Percentiles rank a stretch among this genome's conserved stretches.
phyloP scores from a whole-genome alignment of 257 asterid species.

The Hygrophila difformis region DNA sequence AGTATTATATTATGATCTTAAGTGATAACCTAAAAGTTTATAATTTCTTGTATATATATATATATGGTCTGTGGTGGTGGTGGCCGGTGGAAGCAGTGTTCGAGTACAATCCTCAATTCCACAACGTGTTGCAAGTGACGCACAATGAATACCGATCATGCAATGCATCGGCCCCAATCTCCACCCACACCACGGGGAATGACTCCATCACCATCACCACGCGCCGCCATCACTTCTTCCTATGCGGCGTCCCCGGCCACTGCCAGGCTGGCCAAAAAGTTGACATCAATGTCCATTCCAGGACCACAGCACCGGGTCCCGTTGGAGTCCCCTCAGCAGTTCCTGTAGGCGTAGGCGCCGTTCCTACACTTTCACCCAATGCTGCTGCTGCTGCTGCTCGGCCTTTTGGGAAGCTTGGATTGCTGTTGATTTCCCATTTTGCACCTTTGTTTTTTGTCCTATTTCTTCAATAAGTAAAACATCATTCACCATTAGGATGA shows the following conservation, averaged over 20 bases:
- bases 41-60: no score
- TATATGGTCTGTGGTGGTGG: no score
- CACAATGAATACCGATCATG: conserved; percentile 53
- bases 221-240: conserved; percentile 68
- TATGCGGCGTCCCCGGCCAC: conserved; percentile 81
- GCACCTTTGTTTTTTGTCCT: conserved; percentile 16
- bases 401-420: conserved; percentile 15
- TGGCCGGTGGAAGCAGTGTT: no score
- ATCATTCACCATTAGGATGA: neutral
- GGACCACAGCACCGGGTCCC: conserved; percentile 32
- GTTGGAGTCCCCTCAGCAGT: conserved; percentile 25
- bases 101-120: conserved; percentile 67
- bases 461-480: neutral
- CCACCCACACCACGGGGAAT: conserved; percentile 72
- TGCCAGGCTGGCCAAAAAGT: conserved; percentile 82
- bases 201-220: conserved; percentile 54
- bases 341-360: conserved; percentile 20
- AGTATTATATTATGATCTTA: no score
- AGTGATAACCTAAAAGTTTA: no score
- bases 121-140: conserved; percentile 78
- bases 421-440: conserved; percentile 16
- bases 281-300: conserved; percentile 53
- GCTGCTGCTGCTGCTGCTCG: conserved; percentile 20
- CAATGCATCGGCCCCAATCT: conserved; percentile 62
- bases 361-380: neutral